phyloP scores from a whole-genome alignment of 371 early-diverging fungal genomes.

The Mortierella sp. region DNA sequence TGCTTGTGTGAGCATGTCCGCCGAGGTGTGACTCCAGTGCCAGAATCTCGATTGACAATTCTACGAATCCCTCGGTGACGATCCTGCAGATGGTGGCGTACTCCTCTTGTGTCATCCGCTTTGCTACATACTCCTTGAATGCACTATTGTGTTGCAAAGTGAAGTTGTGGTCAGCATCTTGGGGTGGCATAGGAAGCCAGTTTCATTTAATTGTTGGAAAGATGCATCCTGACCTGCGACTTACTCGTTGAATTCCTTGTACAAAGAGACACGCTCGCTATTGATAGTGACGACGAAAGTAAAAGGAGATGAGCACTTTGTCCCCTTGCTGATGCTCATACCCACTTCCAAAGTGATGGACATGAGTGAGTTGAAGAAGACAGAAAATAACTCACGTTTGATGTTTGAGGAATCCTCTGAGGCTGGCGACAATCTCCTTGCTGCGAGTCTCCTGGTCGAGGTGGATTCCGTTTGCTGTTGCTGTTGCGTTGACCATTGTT shows the following conservation, averaged over 20 bases:
- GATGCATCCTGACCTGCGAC: not conserved
- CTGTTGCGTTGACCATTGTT: not conserved
- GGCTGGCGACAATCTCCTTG: constrained; percentile 44
- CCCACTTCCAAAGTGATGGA: not conserved
- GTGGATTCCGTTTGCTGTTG: constrained; percentile 18
- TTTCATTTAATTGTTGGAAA: not conserved
- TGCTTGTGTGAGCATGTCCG: constrained; percentile 20
- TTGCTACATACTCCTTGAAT: constrained; percentile 49
- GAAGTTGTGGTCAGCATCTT: not conserved
- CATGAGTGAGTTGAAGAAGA: not conserved
- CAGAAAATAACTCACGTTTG: constrained; percentile 30
- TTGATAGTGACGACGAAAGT: not conserved
- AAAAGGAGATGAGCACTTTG: not conserved
- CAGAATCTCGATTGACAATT: constrained; percentile 50
- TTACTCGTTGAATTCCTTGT: constrained; percentile 59
- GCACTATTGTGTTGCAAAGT: constrained; percentile 19
- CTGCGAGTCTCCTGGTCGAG: constrained; percentile 46
- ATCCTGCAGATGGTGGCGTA: constrained; percentile 52
- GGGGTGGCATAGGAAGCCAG: not conserved
- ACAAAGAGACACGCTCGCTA: constrained; percentile 50
- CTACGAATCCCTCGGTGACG: constrained; percentile 52
- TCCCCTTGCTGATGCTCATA: not conserved
- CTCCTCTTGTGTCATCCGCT: constrained; percentile 49
- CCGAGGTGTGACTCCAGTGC: constrained; percentile 51
- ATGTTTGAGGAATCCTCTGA: constrained; percentile 51